Evolutionary conservation across 2,329 filamentous ascomycete species (phyloP), one percentile per base, ranked within the genome.

Genomic region (Paracorniculantispora psalliotae): DNA sequence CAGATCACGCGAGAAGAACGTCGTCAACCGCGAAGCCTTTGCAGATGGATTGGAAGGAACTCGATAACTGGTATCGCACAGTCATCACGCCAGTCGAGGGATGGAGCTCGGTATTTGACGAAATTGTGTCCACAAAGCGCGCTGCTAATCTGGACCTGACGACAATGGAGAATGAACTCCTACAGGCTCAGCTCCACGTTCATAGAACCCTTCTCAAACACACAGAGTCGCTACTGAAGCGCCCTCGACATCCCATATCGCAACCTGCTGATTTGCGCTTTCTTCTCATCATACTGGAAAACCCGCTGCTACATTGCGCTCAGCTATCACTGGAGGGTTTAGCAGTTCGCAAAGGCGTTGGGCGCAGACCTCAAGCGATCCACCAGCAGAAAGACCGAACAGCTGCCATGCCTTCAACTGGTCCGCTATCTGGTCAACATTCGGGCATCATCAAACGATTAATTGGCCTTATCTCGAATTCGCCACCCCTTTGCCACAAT

Each of bases 371-470:
- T 15, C 56, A 46, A 46, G 15, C 64, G 65, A 33, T 59, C 30
- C 10, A 41, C n/a, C 50, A 65, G 66, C 62, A 35, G 59, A 65
- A 28, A 63, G 60, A 63, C 59, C 60, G 19, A 53, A 64, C 43
- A 41, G 28, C 61, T 6, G 61, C 60, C 25, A 62, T 59, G 2
- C 68, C 74, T 6, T 72, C 70, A 39, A 71, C 73, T 2, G 78
- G 77, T 0, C 79, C 75, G 8, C 68, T 78, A 12, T 78, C 83
- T 26, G 87, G 87, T 1, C 84, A 90, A 61, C 89, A 96, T 72
- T 92, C 90, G 2, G 89, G 88, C 4, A 88, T 96, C 56, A 84
- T 96, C 66, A 96, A 96, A 71, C 84, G 92, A 39, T 86, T 96
- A 41, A 72, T 96, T 26, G 92, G 92, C 1, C 75, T 96, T 10